Percentiles rank a stretch among this genome's conserved stretches.
phyloP scores from a whole-genome alignment of 345 rosid species.

The Hypericum androsaemum region DNA sequence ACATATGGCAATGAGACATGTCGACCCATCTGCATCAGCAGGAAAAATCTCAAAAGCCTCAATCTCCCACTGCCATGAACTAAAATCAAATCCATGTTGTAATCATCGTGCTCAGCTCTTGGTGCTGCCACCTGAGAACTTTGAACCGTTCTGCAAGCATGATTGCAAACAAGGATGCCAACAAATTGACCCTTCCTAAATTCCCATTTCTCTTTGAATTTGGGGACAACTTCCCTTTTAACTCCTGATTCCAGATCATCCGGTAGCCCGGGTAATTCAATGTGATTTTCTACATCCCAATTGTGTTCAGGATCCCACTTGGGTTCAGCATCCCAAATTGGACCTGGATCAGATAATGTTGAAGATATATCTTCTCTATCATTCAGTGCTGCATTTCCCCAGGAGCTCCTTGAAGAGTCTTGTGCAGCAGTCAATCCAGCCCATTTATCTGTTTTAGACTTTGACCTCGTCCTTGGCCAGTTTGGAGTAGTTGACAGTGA shows the following conservation, averaged over 20 bases:
- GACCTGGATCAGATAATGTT: constrained; percentile 94
- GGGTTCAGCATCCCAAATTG: constrained; percentile 97
- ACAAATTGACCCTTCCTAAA: constrained; percentile 70
- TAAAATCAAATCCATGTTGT: constrained; percentile 73
- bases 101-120: constrained; percentile 78
- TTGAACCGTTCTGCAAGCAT: constrained; percentile 93
- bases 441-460: constrained; percentile 89
- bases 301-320: constrained; percentile 78
- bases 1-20: constrained; percentile 93
- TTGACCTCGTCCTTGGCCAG: constrained; percentile 97
- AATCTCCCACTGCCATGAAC: constrained; percentile 90
- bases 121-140: constrained; percentile 97
- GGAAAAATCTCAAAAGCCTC: constrained; percentile 71
- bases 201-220: constrained; percentile 67
- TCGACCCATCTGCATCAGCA: constrained; percentile 74
- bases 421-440: constrained; percentile 56
- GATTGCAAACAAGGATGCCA: constrained; percentile 90
- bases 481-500: constrained; percentile 78
- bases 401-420: constrained; percentile 64
- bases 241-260: constrained; percentile 59
- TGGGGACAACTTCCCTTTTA: constrained; percentile 44
- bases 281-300: constrained; percentile 77
- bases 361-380: constrained; percentile 96
- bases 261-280: constrained; percentile 77
- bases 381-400: constrained; percentile 66